These are phyloP conservation scores for Sugiyamaella valdiviana DNA, from an alignment of 805 yeast genomes.

Conservation along the genomic window DNA sequence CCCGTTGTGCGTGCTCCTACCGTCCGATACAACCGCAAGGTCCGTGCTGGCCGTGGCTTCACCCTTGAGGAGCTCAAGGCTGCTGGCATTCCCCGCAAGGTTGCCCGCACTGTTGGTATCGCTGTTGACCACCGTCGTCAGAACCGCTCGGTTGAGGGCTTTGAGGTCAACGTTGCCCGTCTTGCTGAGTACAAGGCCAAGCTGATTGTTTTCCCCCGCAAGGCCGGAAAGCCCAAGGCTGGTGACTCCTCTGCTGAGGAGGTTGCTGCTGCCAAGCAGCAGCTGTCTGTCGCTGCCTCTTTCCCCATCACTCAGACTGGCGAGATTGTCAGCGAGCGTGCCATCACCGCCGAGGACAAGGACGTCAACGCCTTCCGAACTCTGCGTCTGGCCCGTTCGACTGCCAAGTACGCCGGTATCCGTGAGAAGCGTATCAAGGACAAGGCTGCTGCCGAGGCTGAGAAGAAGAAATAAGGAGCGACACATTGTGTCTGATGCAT, in stretches of 20 bases:
- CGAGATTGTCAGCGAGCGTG: conserved; percentile 75
- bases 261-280: conserved; percentile 59
- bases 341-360: conserved; percentile 62
- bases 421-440: conserved; percentile 97
- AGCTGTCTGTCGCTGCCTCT: conserved; percentile 57
- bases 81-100: conserved; percentile 86
- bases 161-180: conserved; percentile 92
- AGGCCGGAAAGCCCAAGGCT: conserved; percentile 57
- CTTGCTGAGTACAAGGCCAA: conserved; percentile 93
- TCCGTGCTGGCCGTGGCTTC: conserved; percentile 99
- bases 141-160: conserved; percentile 94
- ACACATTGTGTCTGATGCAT: neutral
- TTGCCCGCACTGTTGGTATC: conserved; percentile 97
- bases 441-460: conserved; percentile 99
- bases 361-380: conserved; percentile 85
- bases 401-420: conserved; percentile 89
- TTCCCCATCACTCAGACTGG: conserved; percentile 89
- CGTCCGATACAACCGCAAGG: conserved; percentile 97
- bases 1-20: conserved; percentile 99
- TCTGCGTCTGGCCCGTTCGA: conserved; percentile 91
- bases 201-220: conserved; percentile 92
- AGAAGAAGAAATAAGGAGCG: conserved; percentile 82
- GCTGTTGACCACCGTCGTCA: conserved; percentile 99
- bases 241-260: conserved; percentile 55
- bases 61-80: conserved; percentile 97